phyloP scores from a whole-genome alignment of 139 green algal genomes.

The Tetradesmus obliquus region DNA sequence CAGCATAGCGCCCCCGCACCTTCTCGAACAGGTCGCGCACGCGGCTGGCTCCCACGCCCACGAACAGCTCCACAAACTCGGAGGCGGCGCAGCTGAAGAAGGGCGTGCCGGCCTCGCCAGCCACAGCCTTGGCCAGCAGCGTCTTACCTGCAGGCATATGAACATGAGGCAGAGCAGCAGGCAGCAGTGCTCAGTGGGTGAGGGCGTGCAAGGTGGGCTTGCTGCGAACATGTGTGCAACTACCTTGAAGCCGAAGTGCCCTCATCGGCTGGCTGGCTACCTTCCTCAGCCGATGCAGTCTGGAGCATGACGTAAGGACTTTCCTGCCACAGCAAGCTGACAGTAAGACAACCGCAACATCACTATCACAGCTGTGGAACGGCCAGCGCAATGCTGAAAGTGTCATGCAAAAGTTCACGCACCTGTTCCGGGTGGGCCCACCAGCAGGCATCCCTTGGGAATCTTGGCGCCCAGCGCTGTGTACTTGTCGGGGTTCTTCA shows the following conservation, averaged over 20 bases:
- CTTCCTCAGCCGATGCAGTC: no score
- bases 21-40: slow-evolving; percentile 99
- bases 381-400: background rate
- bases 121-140: slow-evolving; percentile 98
- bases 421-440: slow-evolving; percentile 87
- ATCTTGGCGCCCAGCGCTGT: slow-evolving; percentile 98
- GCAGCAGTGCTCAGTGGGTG: background rate
- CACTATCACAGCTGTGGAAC: background rate
- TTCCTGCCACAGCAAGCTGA: no score
- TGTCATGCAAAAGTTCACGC: background rate
- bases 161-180: slow-evolving; percentile 83
- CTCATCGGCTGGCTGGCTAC: no score
- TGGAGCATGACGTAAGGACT: no score
- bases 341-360: background rate
- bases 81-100: slow-evolving; percentile 99
- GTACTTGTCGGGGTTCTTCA: slow-evolving; percentile 99
- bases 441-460: slow-evolving; percentile 94
- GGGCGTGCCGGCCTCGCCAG: slow-evolving; percentile 95
- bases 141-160: slow-evolving; percentile 89
- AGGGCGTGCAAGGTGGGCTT: no score
- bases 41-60: slow-evolving; percentile 96
- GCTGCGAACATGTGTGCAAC: no score
- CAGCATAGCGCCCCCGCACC: slow-evolving; percentile 9
- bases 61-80: slow-evolving; percentile 99
- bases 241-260: no score